These are phyloP conservation scores for Dictyostelium brefeldianum DNA, from an alignment of 78 protist genomes.

Conservation along the genomic window DNA sequence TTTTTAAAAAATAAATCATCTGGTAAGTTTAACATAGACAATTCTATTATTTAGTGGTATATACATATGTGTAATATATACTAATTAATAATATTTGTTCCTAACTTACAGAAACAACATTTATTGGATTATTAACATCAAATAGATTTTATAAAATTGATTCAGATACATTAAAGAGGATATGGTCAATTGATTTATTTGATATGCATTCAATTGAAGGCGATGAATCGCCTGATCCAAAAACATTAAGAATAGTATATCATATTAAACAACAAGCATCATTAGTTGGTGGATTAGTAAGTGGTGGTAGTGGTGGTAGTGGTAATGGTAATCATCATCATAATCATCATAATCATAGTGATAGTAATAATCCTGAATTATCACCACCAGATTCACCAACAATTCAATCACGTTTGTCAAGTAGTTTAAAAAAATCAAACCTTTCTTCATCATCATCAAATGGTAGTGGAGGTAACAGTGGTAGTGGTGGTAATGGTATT, in stretches of 20 bases:
- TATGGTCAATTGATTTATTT: constrained; percentile 53
- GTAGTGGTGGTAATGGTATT: neutral
- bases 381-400: constrained; percentile 78
- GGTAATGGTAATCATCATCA: neutral
- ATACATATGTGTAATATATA: neutral
- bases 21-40: neutral
- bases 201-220: constrained; percentile 73
- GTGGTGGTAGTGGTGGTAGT: neutral
- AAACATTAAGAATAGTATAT: constrained; percentile 53
- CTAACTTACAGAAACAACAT: constrained; percentile 31
- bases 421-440: neutral
- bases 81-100: too few relatives aligned
- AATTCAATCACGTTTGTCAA: constrained; percentile 11
- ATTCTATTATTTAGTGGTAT: neutral
- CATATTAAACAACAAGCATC: constrained; percentile 23
- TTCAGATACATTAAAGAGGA: constrained; percentile 52
- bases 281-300: neutral
- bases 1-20: constrained; percentile 47
- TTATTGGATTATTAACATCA: constrained; percentile 60
- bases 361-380: constrained; percentile 24
- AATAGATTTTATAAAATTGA: constrained; percentile 41
- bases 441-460: neutral
- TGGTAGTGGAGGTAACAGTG: neutral
- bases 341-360: neutral
- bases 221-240: constrained; percentile 67